Percentiles rank a stretch among this genome's conserved stretches.
Evolutionary conservation across 768 basidiomycete genomes (phyloP).

Genomic region (Lactarius psammicola): DNA sequence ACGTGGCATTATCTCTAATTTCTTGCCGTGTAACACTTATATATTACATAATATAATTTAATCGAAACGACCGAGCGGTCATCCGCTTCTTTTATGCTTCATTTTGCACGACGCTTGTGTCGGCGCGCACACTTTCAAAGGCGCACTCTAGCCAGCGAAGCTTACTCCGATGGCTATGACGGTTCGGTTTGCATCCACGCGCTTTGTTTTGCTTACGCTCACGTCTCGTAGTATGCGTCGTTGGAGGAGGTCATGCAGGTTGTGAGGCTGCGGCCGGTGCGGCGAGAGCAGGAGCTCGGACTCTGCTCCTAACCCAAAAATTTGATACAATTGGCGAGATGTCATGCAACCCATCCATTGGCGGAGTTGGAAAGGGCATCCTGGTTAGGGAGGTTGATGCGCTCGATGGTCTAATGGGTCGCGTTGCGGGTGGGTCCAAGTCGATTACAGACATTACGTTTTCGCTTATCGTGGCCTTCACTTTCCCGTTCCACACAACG

Average conservation of each 20-base stretch:
- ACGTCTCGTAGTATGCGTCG: conserved; percentile 61
- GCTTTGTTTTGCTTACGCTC: neutral
- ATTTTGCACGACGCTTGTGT: conserved; percentile 10
- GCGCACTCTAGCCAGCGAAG: conserved; percentile 7
- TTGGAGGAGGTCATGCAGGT: conserved; percentile 92
- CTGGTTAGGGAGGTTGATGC: conserved; percentile 91
- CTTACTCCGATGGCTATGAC: conserved; percentile 11
- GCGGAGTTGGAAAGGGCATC: conserved; percentile 89
- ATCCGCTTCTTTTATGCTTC: conserved; percentile 17
- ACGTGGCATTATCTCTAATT: neutral
- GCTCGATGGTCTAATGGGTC: conserved; percentile 82
- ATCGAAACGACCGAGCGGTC: neutral
- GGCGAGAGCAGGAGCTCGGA: conserved; percentile 78
- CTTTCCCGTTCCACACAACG: neutral
- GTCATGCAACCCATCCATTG: conserved; percentile 91
- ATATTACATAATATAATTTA: neutral
- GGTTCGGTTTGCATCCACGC: conserved; percentile 1
- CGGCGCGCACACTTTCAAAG: conserved; percentile 4
- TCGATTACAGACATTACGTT: too few relatives aligned
- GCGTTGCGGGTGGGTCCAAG: conserved; percentile 61
- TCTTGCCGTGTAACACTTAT: neutral
- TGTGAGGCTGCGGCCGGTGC: conserved; percentile 89
- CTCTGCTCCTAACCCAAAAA: conserved; percentile 78
- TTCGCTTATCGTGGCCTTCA: neutral
- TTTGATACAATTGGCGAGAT: conserved; percentile 78